Conservation (phyloP, 1,284 basidiomycete genomes). For the Singerocomus inundabilis region DNA sequence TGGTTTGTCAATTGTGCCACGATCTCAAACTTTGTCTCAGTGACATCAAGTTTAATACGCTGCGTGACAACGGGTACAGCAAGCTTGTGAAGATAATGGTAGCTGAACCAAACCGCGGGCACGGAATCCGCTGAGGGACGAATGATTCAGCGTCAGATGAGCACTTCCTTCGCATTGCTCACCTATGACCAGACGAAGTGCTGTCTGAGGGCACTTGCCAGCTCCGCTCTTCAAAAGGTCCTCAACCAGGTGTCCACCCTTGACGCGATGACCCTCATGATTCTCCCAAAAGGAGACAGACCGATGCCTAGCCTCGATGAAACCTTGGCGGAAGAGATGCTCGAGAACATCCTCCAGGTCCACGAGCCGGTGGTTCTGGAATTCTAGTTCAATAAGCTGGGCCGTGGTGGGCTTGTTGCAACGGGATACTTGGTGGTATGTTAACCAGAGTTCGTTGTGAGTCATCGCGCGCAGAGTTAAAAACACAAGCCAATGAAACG, state of each 20-base stretch:
- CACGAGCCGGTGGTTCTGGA: slow-evolving; percentile 36
- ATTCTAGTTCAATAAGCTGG: slow-evolving; percentile 47
- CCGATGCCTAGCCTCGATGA: slow-evolving; percentile 42
- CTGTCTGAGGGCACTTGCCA: slow-evolving; percentile 41
- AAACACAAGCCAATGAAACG: not conserved
- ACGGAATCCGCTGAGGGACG: slow-evolving; percentile 37
- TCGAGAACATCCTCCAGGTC: slow-evolving; percentile 50
- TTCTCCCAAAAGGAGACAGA: slow-evolving; percentile 45
- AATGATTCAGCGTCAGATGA: not conserved
- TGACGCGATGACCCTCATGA: slow-evolving; percentile 37
- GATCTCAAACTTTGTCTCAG: slow-evolving; percentile 32
- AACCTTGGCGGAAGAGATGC: slow-evolving; percentile 47
- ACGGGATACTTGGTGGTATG: slow-evolving; percentile 46
- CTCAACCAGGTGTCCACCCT: slow-evolving; percentile 36
- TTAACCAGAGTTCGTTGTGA: slow-evolving; percentile 44
- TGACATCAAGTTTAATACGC: slow-evolving; percentile 38
- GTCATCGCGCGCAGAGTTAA: slow-evolving; percentile 23
- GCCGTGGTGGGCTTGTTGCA: slow-evolving; percentile 39
- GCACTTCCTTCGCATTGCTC: slow-evolving; percentile 2
- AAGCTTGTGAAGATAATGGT: slow-evolving; percentile 37
- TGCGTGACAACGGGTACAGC: slow-evolving; percentile 36
- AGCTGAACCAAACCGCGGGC: slow-evolving; percentile 43
- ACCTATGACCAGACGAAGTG: slow-evolving; percentile 46
- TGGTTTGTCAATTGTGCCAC: slow-evolving; percentile 46
- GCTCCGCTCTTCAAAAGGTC: slow-evolving; percentile 40